Conservation (phyloP, 2,329 filamentous ascomycete genomes). For the Alternaria dauci region DNA sequence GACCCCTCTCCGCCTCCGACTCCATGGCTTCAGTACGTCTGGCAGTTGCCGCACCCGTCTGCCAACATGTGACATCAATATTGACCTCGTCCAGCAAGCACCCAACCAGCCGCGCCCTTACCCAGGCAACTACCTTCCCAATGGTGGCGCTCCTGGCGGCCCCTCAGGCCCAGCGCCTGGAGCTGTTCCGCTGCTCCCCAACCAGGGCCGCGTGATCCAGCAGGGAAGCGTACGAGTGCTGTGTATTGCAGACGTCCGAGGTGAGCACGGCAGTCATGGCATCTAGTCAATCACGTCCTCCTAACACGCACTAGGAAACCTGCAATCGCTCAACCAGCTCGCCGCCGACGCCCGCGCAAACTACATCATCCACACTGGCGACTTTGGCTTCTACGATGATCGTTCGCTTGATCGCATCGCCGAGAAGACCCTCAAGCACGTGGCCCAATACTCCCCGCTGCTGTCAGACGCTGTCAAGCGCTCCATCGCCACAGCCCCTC, state of each 20-base stretch:
- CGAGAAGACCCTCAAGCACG: slow-evolving; percentile 98
- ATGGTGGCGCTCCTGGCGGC: slow-evolving; percentile 54
- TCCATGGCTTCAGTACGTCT: slow-evolving; percentile 48
- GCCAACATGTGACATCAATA: slow-evolving; percentile 19
- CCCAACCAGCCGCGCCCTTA: slow-evolving; percentile 61
- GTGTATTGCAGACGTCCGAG: slow-evolving; percentile 63
- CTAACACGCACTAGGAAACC: slow-evolving; percentile 73
- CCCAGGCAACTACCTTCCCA: slow-evolving; percentile 58
- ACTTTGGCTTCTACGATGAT: slow-evolving; percentile 99
- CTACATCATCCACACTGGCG: slow-evolving; percentile 98
- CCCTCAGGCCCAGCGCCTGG: slow-evolving; percentile 55
- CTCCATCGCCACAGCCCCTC: slow-evolving; percentile 71
- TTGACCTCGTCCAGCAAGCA: slow-evolving; percentile 55
- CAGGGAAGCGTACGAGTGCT: slow-evolving; percentile 59
- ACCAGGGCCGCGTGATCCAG: slow-evolving; percentile 62
- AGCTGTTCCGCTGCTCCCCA: slow-evolving; percentile 59
- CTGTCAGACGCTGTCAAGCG: slow-evolving; percentile 79
- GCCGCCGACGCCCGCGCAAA: slow-evolving; percentile 94
- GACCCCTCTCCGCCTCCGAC: slow-evolving; percentile 34
- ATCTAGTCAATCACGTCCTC: background rate
- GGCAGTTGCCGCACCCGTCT: slow-evolving; percentile 9
- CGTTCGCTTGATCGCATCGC: slow-evolving; percentile 95
- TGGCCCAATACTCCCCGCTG: slow-evolving; percentile 96
- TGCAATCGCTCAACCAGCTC: slow-evolving; percentile 94
- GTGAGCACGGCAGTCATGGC: slow-evolving; percentile 38